Base-by-base conservation (phyloP, 352 stramenopile species). In the Globisporangium solare region DNA sequence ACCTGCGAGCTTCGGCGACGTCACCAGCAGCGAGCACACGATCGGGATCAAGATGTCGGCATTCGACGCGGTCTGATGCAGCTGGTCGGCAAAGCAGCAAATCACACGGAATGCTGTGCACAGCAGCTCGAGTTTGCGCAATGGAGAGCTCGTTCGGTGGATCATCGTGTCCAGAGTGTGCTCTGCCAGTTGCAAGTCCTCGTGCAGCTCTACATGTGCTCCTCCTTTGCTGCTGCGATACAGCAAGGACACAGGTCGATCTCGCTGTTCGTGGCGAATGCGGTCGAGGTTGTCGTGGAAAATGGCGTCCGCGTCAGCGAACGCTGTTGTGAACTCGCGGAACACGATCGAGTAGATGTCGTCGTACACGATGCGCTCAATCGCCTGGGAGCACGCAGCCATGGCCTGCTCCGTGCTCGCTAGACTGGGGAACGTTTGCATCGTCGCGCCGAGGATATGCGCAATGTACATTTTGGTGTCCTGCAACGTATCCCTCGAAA, bases 31-130 rank as follows among this genome's bases (percentile, higher is more conserved):
- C 17, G 77, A 71, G 49, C 79, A 89, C 40, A 89, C 54, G 21
- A 89, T 78, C 2, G 81, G 78, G 49, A 91, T 84, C 17, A 91
- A 62, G 49, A 88, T 86, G 58, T 91, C 79, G 14, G 81, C 67
- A 47, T 84, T 88, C 2, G 79, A 83, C 3, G 71, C 68, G 0
- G 74, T 82, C 53, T 86, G 70, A 45, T 87, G 75, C 56, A 86
- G 56, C 49, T 70, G 66, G 57, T 91, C 79, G 3, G 82, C 82
- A 27, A 88, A 88, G 37, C 68, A 83, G 61, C 77, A 89, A 43
- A 89, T 76, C 6, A 56, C 50, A 40, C 79, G 75, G 64, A 92
- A 92, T 6, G 73, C 67, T 0, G 67, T 66, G 42, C 75, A 83
- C 8, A 92, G 60, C 14, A 87, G 54, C 51, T 88, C 65, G 47